phyloP scores from a whole-genome alignment of 1,284 basidiomycete species.

The Hymenochaete sp. region DNA sequence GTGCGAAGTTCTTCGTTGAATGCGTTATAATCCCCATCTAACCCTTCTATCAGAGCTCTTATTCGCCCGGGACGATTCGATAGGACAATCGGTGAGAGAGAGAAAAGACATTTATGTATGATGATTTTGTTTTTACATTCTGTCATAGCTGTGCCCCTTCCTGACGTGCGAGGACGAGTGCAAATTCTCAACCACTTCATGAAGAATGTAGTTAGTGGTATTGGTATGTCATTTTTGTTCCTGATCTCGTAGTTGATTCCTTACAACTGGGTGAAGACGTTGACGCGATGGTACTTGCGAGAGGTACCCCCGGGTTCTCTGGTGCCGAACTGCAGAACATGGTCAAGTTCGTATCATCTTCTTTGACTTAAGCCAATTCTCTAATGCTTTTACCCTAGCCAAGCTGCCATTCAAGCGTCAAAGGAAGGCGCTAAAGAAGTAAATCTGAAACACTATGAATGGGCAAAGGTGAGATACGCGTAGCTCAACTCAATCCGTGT shows the following conservation, averaged over 20 bases:
- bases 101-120: not conserved
- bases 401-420: constrained; percentile 89
- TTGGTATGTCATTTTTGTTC: constrained; percentile 33
- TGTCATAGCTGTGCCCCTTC: constrained; percentile 62
- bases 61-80: constrained; percentile 93
- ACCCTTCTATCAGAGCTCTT: constrained; percentile 54
- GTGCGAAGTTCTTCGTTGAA: constrained; percentile 36
- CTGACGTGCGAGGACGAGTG: constrained; percentile 75
- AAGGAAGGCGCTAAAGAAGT: constrained; percentile 72
- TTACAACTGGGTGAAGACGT: constrained; percentile 45
- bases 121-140: not conserved
- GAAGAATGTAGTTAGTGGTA: constrained; percentile 61
- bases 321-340: constrained; percentile 91
- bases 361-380: not conserved
- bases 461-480: constrained; percentile 67
- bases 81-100: constrained; percentile 50
- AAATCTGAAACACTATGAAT: constrained; percentile 80
- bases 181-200: constrained; percentile 89
- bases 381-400: constrained; percentile 33
- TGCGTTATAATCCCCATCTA: constrained; percentile 14
- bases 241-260: not conserved
- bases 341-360: constrained; percentile 63
- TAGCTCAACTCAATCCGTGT: not conserved
- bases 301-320: constrained; percentile 87
- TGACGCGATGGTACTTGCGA: constrained; percentile 77